Evolutionary conservation across 2,329 filamentous ascomycete species (phyloP), one percentile per base, ranked within the genome.

Genomic region (Fusarium irregulare): DNA sequence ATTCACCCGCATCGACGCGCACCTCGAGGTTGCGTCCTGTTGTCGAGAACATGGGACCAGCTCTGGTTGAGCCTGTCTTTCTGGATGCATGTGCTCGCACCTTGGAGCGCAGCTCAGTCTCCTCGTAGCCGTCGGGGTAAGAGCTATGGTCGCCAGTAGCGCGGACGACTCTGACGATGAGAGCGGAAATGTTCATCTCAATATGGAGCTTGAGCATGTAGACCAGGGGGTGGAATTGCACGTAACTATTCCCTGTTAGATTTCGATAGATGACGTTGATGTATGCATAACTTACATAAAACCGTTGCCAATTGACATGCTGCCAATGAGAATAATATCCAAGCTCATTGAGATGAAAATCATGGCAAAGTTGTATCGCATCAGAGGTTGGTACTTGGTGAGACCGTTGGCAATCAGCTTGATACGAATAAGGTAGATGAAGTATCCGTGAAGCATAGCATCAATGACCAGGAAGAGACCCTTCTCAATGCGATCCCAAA

Each of bases 351-450:
- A 77, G 1, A 77, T 14, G 1, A 28, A 56, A 25, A 77, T 71
- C 70, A 77, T 75, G 12, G 37, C 23, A 8, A 77, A 27, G 14
- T 77, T 77, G 53, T 76, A 76, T 21, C 76, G 76, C 27, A 84
- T 79, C 18, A 86, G 77, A n/a, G 78, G 75, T 58, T 80, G 79
- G 66, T 86, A 86, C 68, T 86, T 86, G 7, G 79, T 79, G 2
- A 86, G 77, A 7, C 84, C 84, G 40, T 83, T 81, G 34, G 78
- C 48, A 21, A 72, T 70, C 16, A 66, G 34, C 56, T 70, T 85
- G 56, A 85, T 84, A 62, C 84, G 83, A 71, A 84, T 80, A 2
- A 85, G 75, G n/a, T 83, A 78, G 20, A 73, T 58, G 10, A 64
- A 71, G 56, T 76, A 73, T 3, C 70, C 55, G 65, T 85, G 82